Percentiles rank a stretch among this genome's conserved stretches.
phyloP scores from a whole-genome alignment of 768 basidiomycete species.

The Rhizopogon rudus region DNA sequence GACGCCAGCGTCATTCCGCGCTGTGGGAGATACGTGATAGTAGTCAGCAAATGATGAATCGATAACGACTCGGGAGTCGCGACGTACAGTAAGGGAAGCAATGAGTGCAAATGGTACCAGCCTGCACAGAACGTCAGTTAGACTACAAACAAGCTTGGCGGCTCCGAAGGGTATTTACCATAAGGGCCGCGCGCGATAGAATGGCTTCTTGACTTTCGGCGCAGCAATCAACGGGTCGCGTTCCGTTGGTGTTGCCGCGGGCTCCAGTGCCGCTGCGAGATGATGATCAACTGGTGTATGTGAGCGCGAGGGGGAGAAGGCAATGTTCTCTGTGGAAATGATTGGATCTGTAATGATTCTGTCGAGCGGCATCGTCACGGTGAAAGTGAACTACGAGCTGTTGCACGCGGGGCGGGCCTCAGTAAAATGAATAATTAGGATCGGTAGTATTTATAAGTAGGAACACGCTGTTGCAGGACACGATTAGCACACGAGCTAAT shows the following conservation, averaged over 20 bases:
- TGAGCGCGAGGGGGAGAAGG: slow-evolving; percentile 20
- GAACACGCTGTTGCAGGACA: not conserved
- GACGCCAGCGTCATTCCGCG: slow-evolving; percentile 78
- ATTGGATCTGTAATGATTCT: slow-evolving; percentile 29
- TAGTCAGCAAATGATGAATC: not conserved
- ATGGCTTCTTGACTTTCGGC: slow-evolving; percentile 34
- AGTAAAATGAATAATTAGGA: not conserved
- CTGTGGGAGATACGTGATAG: slow-evolving; percentile 30
- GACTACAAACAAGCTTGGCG: not conserved
- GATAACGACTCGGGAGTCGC: not conserved
- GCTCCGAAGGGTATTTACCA: slow-evolving; percentile 27
- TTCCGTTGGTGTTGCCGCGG: slow-evolving; percentile 23
- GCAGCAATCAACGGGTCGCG: slow-evolving; percentile 25
- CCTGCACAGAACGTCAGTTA: slow-evolving; percentile 32
- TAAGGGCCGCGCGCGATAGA: slow-evolving; percentile 45
- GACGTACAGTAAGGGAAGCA: slow-evolving; percentile 60
- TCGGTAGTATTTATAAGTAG: slow-evolving; percentile 1
- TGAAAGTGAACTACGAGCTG: not conserved
- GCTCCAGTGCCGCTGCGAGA: slow-evolving; percentile 3
- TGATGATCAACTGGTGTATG: slow-evolving; percentile 15
- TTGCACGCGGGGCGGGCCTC: slow-evolving; percentile 6
- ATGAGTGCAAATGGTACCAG: slow-evolving; percentile 66
- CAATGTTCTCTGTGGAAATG: slow-evolving; percentile 28
- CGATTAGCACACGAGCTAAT: not conserved
- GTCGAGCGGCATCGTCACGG: slow-evolving; percentile 19